Evolutionary conservation across 192 early-diverging fungal genomes (phyloP).

Genomic region (Backusella macrospora): DNA sequence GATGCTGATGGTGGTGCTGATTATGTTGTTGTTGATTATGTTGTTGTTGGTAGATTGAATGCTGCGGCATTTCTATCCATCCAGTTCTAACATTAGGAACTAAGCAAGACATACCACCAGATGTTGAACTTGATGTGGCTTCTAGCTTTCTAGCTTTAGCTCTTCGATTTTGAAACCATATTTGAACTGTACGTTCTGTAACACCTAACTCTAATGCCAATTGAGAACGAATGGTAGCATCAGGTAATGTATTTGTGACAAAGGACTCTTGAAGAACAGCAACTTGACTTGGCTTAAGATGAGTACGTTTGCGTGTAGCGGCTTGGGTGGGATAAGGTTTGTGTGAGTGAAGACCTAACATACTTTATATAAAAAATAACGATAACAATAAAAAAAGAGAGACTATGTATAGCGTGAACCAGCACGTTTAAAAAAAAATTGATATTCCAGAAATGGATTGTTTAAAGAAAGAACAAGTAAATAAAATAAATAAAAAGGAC

Average conservation of each 20-base stretch:
- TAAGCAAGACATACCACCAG: conserved; percentile 9
- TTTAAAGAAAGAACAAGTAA: conserved; percentile 3
- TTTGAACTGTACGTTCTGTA: conserved; percentile 70
- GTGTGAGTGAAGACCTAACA: conserved; percentile 8
- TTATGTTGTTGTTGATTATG: background rate
- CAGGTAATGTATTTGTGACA: conserved; percentile 32
- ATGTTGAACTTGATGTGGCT: background rate
- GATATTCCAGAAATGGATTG: background rate
- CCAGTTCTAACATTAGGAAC: conserved; percentile 33
- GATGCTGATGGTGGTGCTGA: background rate
- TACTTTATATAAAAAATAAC: conserved; percentile 9
- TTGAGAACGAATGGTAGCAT: conserved; percentile 21
- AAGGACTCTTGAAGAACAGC: conserved; percentile 34
- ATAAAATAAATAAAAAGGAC: conserved; percentile 6
- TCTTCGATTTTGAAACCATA: conserved; percentile 84
- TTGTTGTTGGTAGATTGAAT: conserved; percentile 15
- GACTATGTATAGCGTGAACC: conserved; percentile 19
- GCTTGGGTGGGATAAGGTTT: conserved; percentile 22
- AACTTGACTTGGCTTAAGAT: conserved; percentile 33
- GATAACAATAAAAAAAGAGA: background rate
- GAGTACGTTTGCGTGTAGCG: conserved; percentile 25
- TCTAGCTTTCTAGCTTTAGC: conserved; percentile 56
- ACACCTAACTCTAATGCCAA: conserved; percentile 44
- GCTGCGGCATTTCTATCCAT: conserved; percentile 29
- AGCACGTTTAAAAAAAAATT: conserved; percentile 3